A percentile compares a stretch with the other conserved stretches of the same genome.
Evolutionary conservation across 2,329 filamentous ascomycete species (phyloP).

Genomic region (Aspergillus chevalieri): DNA sequence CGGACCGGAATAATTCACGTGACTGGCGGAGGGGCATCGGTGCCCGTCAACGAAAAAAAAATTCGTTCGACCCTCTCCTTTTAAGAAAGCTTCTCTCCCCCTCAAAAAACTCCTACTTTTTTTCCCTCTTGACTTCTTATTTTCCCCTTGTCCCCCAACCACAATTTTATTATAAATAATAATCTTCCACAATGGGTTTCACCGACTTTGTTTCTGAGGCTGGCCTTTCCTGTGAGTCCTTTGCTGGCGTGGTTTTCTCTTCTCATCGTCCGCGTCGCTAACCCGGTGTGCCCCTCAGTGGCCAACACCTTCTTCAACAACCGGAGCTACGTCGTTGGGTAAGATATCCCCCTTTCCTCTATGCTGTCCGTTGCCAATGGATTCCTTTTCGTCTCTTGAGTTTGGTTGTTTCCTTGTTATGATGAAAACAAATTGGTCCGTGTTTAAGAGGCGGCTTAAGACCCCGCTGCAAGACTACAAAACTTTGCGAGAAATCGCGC

Average conservation of each 20-base stretch:
- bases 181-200: conserved; percentile 55
- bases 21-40: conserved; percentile 19
- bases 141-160: conserved; percentile 13
- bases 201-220: conserved; percentile 58
- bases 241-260: conserved; percentile 15
- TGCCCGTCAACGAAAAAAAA: conserved; percentile 14
- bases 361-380: conserved; percentile 10
- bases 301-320: conserved; percentile 46
- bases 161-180: conserved; percentile 12
- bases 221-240: conserved; percentile 53
- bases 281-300: conserved; percentile 29
- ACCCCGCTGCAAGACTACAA: conserved; percentile 75
- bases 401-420: conserved; percentile 35
- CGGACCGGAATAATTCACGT: conserved; percentile 26
- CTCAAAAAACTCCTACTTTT: conserved; percentile 24
- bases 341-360: conserved; percentile 38
- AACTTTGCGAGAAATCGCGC: conserved; percentile 66
- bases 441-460: conserved; percentile 94
- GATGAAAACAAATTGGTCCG: conserved; percentile 89
- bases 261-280: conserved; percentile 21
- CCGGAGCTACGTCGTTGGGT: conserved; percentile 78
- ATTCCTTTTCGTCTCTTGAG: neutral
- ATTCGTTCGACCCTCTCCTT: conserved; percentile 7
- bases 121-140: conserved; percentile 17
- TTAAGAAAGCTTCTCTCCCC: neutral